These are phyloP conservation scores for Cladosporium sp. DNA, from an alignment of 2,329 filamentous ascomycete genomes.

Conservation along the genomic window DNA sequence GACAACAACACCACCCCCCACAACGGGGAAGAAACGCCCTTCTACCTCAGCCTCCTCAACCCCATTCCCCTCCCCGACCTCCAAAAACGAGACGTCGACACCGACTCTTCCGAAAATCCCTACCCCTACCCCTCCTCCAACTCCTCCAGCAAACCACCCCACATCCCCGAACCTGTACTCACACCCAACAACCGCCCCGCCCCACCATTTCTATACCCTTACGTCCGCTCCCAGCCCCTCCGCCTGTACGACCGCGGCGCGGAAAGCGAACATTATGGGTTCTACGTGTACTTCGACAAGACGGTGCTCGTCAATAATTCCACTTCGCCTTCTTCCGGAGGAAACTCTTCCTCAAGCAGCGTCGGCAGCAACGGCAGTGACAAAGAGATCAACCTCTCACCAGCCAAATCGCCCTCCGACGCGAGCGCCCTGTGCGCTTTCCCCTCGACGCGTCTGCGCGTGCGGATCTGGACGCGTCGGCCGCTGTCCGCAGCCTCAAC, in stretches of 20 bases:
- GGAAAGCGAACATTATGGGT: constrained; percentile 82
- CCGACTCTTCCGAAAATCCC: not conserved
- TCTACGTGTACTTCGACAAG: constrained; percentile 88
- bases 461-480: constrained; percentile 57
- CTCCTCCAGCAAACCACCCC: constrained; percentile 37
- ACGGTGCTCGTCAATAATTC: constrained; percentile 74
- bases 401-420: constrained; percentile 22
- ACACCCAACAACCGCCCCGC: constrained; percentile 68
- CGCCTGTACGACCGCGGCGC: constrained; percentile 80
- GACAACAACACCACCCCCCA: constrained; percentile 69
- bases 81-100: constrained; percentile 33
- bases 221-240: constrained; percentile 67
- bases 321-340: too few relatives aligned
- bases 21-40: constrained; percentile 81
- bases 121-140: constrained; percentile 13
- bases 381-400: not conserved
- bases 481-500: constrained; percentile 12
- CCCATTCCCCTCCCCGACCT: constrained; percentile 29
- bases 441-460: constrained; percentile 56
- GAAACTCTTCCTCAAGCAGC: constrained; percentile 9
- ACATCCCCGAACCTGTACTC: constrained; percentile 62
- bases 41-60: constrained; percentile 71
- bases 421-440: constrained; percentile 54
- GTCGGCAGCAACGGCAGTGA: constrained; percentile 12
- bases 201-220: constrained; percentile 67